Evolutionary conservation across 306 rosid genomes (phyloP), one percentile per base, ranked within the genome.

Genomic region (Vigna reflexopilosa): DNA sequence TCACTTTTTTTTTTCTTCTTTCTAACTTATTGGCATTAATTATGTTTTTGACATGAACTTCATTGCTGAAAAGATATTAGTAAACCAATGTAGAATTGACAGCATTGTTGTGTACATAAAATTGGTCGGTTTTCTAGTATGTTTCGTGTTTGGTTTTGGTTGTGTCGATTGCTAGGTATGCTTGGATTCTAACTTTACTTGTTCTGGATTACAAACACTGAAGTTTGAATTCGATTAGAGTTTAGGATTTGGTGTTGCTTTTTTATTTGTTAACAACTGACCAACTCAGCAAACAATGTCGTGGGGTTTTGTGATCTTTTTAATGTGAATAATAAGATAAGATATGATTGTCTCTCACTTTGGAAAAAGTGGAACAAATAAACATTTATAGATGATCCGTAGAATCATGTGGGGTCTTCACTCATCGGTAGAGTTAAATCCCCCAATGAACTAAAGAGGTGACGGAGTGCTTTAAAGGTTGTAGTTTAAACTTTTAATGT

Each of bases 51-150:
- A 40, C 42, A 30, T 49, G 83, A 58, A 72, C 55, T 40, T 71
- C 65, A 80, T 52, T 70, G 50, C 14, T 30, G 34, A 36, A 20
- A 63, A 72, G 30, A 68, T 16, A 44, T 76, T 80, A 67, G 62
- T 47, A 72, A 77, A 64, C 49, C 59, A 16, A 55, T 19, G 49
- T 62, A 72, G 72, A 54, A 67, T 68, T 77, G 77, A 51, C 65
- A 58, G 28, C 40, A 47, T 76, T 42, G 73, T 59, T 70, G 8
- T 67, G 90, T 71, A 83, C 28, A 82, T 80, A 83, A 28, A 70
- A 85, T 72, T 80, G 80, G 77, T 58, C 48, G 16, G 68, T 62
- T 44, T 48, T 71, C 75, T 16, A 17, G 72, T 38, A 77, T 38
- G 71, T 28, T 83, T 54, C 47, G 9, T 30, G 9, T 51, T 75